Percentiles rank a stretch among this genome's conserved stretches.
phyloP scores from a whole-genome alignment of 2,329 filamentous ascomycete species.

The Aspergillus sp. region DNA sequence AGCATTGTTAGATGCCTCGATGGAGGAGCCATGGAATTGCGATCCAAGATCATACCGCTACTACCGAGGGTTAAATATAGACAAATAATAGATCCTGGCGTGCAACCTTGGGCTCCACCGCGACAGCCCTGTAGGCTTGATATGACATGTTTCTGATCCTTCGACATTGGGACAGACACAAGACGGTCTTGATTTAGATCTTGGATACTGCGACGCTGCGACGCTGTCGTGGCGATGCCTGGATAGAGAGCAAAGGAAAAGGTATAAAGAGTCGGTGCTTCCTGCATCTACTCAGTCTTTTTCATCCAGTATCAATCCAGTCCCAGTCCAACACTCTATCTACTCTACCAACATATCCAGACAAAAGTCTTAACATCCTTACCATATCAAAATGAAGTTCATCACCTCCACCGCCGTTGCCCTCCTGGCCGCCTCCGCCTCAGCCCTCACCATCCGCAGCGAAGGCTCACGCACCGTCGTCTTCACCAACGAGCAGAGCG shows the following conservation, averaged over 20 bases:
- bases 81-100: neutral
- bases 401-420: neutral
- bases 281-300: neutral
- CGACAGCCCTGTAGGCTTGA: neutral
- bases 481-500: conserved; percentile 2
- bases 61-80: neutral
- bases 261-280: neutral
- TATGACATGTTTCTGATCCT: conserved; percentile 1
- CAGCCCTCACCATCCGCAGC: neutral
- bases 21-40: too few relatives aligned
- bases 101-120: neutral
- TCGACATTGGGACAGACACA: neutral
- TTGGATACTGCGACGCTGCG: neutral
- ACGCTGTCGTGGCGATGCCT: neutral
- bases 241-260: neutral
- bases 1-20: too few relatives aligned
- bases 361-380: neutral
- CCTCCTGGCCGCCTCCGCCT: neutral
- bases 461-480: neutral
- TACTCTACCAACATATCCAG: neutral
- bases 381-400: conserved; percentile 3
- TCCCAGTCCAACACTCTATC: neutral
- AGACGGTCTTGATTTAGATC: neutral
- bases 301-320: neutral
- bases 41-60: neutral